phyloP scores from a whole-genome alignment of 768 basidiomycete genomes.

The Ramaria sp. region DNA sequence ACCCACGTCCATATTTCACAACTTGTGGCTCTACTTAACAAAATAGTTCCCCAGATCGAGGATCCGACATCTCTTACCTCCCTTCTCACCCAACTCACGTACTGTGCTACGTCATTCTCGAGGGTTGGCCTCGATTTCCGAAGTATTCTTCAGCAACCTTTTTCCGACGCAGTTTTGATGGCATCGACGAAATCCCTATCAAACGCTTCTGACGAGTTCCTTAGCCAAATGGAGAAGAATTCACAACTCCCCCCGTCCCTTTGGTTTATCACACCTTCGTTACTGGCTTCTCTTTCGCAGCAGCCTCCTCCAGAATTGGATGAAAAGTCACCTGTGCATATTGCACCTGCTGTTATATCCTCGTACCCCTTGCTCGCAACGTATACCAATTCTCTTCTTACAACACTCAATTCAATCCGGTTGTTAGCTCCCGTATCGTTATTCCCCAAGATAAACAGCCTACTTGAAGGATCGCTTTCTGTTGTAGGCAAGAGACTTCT shows the following conservation, averaged over 20 bases:
- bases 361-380: slow-evolving; percentile 68
- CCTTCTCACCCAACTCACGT: slow-evolving; percentile 84
- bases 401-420: slow-evolving; percentile 70
- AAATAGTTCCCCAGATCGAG: slow-evolving; percentile 49
- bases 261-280: slow-evolving; percentile 36
- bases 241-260: slow-evolving; percentile 29
- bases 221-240: slow-evolving; percentile 15
- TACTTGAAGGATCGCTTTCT: slow-evolving; percentile 43
- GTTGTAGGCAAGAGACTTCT: slow-evolving; percentile 35
- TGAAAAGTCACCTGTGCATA: slow-evolving; percentile 27
- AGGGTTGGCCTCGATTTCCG: slow-evolving; percentile 91
- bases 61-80: slow-evolving; percentile 60
- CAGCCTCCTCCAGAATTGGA: slow-evolving; percentile 10
- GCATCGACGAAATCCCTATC: slow-evolving; percentile 44
- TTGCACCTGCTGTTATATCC: slow-evolving; percentile 61
- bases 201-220: slow-evolving; percentile 22
- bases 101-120: slow-evolving; percentile 85
- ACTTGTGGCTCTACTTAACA: slow-evolving; percentile 56
- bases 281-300: slow-evolving; percentile 21
- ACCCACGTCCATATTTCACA: slow-evolving; percentile 1
- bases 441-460: slow-evolving; percentile 33
- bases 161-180: slow-evolving; percentile 49
- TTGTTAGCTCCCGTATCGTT: slow-evolving; percentile 63
- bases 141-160: slow-evolving; percentile 49
- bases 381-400: slow-evolving; percentile 60